Evolutionary conservation across 2,329 filamentous ascomycete species (phyloP), one percentile per base, ranked within the genome.

Genomic region (Colletotrichum musicola): DNA sequence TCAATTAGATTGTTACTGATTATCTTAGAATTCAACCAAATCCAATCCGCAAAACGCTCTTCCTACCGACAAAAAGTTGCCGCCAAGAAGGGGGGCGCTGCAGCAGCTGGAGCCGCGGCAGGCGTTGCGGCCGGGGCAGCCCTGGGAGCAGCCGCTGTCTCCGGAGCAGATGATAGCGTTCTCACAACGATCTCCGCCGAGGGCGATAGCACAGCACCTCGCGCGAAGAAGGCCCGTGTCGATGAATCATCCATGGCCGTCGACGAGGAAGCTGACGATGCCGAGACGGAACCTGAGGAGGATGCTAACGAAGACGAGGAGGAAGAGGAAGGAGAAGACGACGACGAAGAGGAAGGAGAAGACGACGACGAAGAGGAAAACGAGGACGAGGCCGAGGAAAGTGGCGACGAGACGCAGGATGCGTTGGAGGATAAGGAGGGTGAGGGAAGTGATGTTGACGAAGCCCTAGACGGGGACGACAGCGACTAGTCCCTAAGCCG

Each of bases 21-120:
- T 9, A 12, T 10, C 9, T 7, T 10, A 92, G 90, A 92, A 77
- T 94, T 92, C 84, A 92, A 90, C 75, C 86, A 90, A 71, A 88
- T 90, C 65, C 91, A 93, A 77, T 89, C 90, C 20, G 89, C 91
- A 64, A 94, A 94, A 81, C 89, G 92, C 60, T 93, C 90, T 72
- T 89, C 86, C 16, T 93, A 93, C 80, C 87, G 91, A 60, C 88
- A 89, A 74, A 92, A 91, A 74, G 87, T 91, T 18, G 89, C 90
- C 42, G 90, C 89, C 61, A 88, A 89, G 61, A 93, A 92, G 79
- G 81, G 72, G 25, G 47, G 73, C 72, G 18, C 77, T 74, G 57
- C 77, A 74, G 40, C 72, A 76, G 55, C 40, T 6, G 40, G 83
- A 81, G 76, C 84, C 81, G 74, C 63, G 72, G 82, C 79, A 75